phyloP scores from a whole-genome alignment of 2,329 filamentous ascomycete genomes.

The Talaromyces sp. region DNA sequence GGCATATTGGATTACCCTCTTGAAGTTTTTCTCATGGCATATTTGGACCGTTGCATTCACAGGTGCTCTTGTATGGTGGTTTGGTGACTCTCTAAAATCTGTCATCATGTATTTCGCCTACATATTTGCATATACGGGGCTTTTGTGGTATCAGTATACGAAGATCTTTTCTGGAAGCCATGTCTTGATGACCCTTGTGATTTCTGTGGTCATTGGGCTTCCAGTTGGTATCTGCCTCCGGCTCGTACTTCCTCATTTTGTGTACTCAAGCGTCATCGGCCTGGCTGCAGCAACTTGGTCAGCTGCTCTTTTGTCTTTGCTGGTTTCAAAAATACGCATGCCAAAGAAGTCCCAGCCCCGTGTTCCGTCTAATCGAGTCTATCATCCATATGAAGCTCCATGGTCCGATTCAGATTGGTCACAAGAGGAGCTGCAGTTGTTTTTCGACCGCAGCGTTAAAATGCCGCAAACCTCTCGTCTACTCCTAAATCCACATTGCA shows the following conservation, averaged over 20 bases:
- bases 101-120: conserved; percentile 49
- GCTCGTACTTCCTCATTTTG: conserved; percentile 32
- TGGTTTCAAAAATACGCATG: conserved; percentile 45
- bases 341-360: conserved; percentile 36
- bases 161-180: conserved; percentile 50
- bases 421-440: conserved; percentile 46
- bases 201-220: conserved; percentile 44
- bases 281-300: conserved; percentile 49
- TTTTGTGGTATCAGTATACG: conserved; percentile 51
- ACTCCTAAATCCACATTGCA: conserved; percentile 33
- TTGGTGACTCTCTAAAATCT: conserved; percentile 38
- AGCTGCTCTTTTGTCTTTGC: conserved; percentile 45
- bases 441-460: conserved; percentile 39
- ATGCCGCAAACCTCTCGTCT: conserved; percentile 40
- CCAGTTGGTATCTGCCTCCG: conserved; percentile 43
- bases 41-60: conserved; percentile 50
- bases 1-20: conserved; percentile 49
- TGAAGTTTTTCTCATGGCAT: conserved; percentile 47
- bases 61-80: conserved; percentile 48
- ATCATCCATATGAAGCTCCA: conserved; percentile 41
- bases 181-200: conserved; percentile 44
- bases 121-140: conserved; percentile 46
- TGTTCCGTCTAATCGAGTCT: conserved; percentile 29
- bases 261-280: conserved; percentile 45
- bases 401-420: conserved; percentile 44